Percentiles rank a stretch among this genome's conserved stretches.
Evolutionary conservation across 2,329 filamentous ascomycete species (phyloP).

Genomic region (Claviceps pusilla): DNA sequence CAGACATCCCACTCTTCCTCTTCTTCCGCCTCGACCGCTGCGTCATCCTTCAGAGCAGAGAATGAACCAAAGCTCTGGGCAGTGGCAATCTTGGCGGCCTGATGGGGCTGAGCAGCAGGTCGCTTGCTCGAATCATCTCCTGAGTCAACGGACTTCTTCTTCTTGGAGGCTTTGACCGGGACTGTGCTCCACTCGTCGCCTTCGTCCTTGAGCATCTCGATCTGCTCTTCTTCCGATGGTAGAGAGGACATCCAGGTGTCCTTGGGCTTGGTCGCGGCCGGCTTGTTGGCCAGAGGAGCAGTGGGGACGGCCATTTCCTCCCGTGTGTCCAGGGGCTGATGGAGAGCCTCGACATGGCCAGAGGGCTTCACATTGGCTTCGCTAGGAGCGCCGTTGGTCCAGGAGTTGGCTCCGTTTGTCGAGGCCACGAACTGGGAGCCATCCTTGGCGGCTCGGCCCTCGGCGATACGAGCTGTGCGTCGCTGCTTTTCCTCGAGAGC

Average conservation of each 20-base stretch:
- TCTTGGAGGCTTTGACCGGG: constrained; percentile 30
- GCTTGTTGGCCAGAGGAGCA: constrained; percentile 17
- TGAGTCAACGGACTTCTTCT: constrained; percentile 25
- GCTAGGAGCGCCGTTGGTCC: constrained; percentile 24
- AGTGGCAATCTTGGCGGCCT: constrained; percentile 17
- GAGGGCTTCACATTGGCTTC: constrained; percentile 18
- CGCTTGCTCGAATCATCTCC: constrained; percentile 19
- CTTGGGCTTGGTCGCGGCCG: constrained; percentile 19
- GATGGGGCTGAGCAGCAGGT: constrained; percentile 18
- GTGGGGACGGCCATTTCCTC: constrained; percentile 21
- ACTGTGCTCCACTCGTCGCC: constrained; percentile 47
- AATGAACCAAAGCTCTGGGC: constrained; percentile 30
- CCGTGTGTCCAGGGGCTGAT: constrained; percentile 44
- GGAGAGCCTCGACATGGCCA: constrained; percentile 17
- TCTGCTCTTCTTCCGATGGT: constrained; percentile 48
- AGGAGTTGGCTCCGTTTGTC: constrained; percentile 27
- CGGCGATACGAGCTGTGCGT: constrained; percentile 63
- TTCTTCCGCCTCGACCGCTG: constrained; percentile 28
- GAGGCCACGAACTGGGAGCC: constrained; percentile 44
- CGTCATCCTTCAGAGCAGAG: constrained; percentile 31
- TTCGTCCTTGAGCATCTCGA: constrained; percentile 38
- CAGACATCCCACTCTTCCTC: constrained; percentile 40
- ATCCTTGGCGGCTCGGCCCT: constrained; percentile 71
- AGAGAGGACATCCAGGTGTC: constrained; percentile 34
- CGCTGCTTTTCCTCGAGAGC: constrained; percentile 67